Conservation (phyloP, 306 rosid genomes). For the Cucumis sativus region Cucumber_9930_V3 NC_026658.2:24738501-24739000, state of each 20-base stretch:
- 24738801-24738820: constrained; percentile 65
- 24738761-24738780: not conserved
- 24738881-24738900: not conserved
- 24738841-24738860: constrained; percentile 96
- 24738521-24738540: constrained; percentile 48
- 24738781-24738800: not conserved
- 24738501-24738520: constrained; percentile 65
- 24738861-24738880: constrained; percentile 63
- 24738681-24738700: constrained; percentile 70
- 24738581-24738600: constrained; percentile 50
- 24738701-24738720: constrained; percentile 53
- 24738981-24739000: not conserved
- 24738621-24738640: constrained; percentile 81
- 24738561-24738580: constrained; percentile 49
- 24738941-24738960: not conserved
- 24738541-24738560: constrained; percentile 58
- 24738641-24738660: constrained; percentile 72
- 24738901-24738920: not conserved
- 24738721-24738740: constrained; percentile 38
- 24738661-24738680: constrained; percentile 74
- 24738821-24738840: constrained; percentile 99
- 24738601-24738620: constrained; percentile 66
- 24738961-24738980: not conserved
- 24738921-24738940: not conserved
- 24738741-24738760: constrained; percentile 6